Conservation (phyloP, 768 basidiomycete species). For the Kwoniella newhampshirensis region DNA sequence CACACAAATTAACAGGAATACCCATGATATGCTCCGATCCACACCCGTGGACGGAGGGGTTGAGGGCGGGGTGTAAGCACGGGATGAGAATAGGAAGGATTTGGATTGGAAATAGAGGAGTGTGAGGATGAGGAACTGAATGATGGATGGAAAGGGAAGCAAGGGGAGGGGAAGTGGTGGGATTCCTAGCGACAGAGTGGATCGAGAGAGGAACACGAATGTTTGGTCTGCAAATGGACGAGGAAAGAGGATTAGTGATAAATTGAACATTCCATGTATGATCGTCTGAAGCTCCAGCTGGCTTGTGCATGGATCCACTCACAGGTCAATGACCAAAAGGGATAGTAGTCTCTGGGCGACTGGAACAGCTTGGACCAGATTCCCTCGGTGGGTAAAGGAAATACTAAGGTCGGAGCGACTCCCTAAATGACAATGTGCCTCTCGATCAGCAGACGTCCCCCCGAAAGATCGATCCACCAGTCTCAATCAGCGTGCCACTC, state of each 20-base stretch:
- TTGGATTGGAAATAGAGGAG: slow-evolving; percentile 44
- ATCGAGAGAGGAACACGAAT: slow-evolving; percentile 89
- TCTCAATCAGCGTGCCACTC: slow-evolving; percentile 43
- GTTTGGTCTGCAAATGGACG: slow-evolving; percentile 55
- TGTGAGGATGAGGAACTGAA: slow-evolving; percentile 67
- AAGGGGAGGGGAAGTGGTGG: slow-evolving; percentile 71
- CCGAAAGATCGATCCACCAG: slow-evolving; percentile 49
- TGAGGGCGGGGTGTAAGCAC: slow-evolving; percentile 63
- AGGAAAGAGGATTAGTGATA: too few species aligned
- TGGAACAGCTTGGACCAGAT: slow-evolving; percentile 76
- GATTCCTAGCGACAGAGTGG: slow-evolving; percentile 79
- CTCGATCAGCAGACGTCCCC: slow-evolving; percentile 52
- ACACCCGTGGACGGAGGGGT: slow-evolving; percentile 48
- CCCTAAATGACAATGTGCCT: slow-evolving; percentile 63
- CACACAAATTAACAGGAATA: slow-evolving; percentile 74
- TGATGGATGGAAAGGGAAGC: slow-evolving; percentile 71
- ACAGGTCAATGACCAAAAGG: slow-evolving; percentile 64
- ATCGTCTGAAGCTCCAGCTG: too few species aligned
- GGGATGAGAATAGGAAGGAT: slow-evolving; percentile 58
- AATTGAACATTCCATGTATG: neutral
- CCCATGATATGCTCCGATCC: slow-evolving; percentile 61
- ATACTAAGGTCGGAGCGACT: slow-evolving; percentile 83
- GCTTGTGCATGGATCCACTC: slow-evolving; percentile 11
- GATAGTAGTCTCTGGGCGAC: slow-evolving; percentile 87
- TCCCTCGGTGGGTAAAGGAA: slow-evolving; percentile 71